phyloP scores from a whole-genome alignment of 2,329 filamentous ascomycete genomes.

The Zymoseptoria tritici region DNA sequence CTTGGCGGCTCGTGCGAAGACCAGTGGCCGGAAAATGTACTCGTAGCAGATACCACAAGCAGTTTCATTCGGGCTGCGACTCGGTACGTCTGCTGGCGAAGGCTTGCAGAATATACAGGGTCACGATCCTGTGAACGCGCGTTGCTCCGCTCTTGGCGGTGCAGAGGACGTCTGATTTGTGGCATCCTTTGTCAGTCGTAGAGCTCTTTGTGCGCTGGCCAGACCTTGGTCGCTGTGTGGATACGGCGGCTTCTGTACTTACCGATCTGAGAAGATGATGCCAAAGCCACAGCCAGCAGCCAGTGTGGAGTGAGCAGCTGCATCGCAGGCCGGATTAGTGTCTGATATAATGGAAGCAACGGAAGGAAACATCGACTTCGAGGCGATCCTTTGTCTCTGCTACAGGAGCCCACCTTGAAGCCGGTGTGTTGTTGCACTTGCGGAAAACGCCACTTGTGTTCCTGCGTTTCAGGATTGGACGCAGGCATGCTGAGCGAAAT shows the following conservation, averaged over 20 bases:
- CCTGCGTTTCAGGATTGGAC: not conserved
- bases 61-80: not conserved
- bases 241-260: not conserved
- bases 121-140: not conserved
- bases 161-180: not conserved
- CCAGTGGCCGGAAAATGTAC: not conserved
- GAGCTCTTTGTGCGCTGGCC: not conserved
- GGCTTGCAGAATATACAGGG: not conserved
- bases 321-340: not conserved
- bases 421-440: not conserved
- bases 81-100: not conserved
- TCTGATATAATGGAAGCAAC: not conserved
- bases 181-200: not conserved
- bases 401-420: not conserved
- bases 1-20: not conserved
- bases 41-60: not conserved
- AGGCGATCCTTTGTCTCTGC: not conserved
- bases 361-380: not conserved
- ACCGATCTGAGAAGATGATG: not conserved
- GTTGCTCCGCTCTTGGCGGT: not conserved
- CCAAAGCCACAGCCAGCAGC: not conserved
- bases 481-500: not conserved
- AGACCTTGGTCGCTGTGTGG: not conserved
- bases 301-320: not conserved
- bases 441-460: not conserved